phyloP scores from a whole-genome alignment of 2,329 filamentous ascomycete genomes.

The Penicillium oxalicum region DNA sequence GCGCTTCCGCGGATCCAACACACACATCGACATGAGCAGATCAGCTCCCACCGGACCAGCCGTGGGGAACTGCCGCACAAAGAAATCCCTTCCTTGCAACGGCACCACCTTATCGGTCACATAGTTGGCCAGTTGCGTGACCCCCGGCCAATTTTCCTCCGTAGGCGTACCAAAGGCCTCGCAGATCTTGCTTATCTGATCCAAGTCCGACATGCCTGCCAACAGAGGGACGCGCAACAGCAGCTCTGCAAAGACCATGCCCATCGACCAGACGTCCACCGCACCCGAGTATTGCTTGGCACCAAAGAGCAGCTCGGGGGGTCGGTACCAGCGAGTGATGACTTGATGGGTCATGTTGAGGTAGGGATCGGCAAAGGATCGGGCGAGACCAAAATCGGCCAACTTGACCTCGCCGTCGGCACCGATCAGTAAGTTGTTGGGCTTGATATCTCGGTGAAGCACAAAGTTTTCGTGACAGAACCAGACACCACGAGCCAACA shows the following conservation, averaged over 20 bases:
- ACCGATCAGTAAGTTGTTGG: conserved; percentile 93
- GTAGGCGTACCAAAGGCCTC: conserved; percentile 82
- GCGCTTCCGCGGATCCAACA: conserved; percentile 78
- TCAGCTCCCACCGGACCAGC: conserved; percentile 80
- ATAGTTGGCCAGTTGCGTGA: conserved; percentile 73
- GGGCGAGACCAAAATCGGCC: conserved; percentile 93
- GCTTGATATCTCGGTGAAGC: conserved; percentile 96
- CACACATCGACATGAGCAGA: conserved; percentile 76
- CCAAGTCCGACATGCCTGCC: conserved; percentile 74
- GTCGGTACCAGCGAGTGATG: conserved; percentile 94
- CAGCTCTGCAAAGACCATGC: conserved; percentile 87
- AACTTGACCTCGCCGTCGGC: conserved; percentile 91
- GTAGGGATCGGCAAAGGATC: conserved; percentile 83
- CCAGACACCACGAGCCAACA: conserved; percentile 88
- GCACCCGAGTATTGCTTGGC: conserved; percentile 82
- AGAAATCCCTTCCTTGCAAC: conserved; percentile 62
- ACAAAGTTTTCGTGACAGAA: conserved; percentile 96
- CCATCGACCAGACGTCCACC: conserved; percentile 92
- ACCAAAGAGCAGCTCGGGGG: conserved; percentile 87
- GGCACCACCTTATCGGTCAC: conserved; percentile 58
- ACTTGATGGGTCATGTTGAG: conserved; percentile 86
- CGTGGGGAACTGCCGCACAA: conserved; percentile 69
- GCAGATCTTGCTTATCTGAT: conserved; percentile 79
- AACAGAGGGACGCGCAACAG: conserved; percentile 77
- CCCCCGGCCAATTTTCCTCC: conserved; percentile 93